Conservation (phyloP, 1,284 basidiomycete genomes). For the Polyporus tsugae region DNA sequence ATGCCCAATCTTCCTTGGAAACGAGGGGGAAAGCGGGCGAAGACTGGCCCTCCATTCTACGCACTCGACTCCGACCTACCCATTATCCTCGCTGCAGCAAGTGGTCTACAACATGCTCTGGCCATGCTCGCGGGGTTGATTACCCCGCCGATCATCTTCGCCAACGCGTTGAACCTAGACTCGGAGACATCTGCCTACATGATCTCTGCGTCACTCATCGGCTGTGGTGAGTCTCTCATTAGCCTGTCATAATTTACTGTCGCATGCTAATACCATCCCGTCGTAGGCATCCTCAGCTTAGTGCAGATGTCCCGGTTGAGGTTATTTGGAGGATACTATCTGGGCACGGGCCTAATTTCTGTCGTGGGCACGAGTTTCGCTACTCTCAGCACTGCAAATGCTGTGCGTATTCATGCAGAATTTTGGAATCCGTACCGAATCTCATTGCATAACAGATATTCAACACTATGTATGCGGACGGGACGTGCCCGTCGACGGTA, state of each 20-base stretch:
- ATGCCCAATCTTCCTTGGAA: conserved; percentile 68
- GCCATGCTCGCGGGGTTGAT: conserved; percentile 82
- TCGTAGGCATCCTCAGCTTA: conserved; percentile 72
- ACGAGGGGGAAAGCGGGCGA: conserved; percentile 38
- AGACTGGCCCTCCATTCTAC: conserved; percentile 72
- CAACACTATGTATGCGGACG: conserved; percentile 78
- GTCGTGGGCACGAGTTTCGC: conserved; percentile 91
- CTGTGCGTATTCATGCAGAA: conserved; percentile 50
- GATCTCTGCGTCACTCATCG: conserved; percentile 84
- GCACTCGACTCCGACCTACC: conserved; percentile 75
- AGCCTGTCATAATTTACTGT: conserved; percentile 1
- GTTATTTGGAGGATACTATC: conserved; percentile 67
- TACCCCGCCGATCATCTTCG: conserved; percentile 80
- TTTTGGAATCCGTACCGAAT: not conserved
- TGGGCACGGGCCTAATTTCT: conserved; percentile 82
- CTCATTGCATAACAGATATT: conserved; percentile 54
- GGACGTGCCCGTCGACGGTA: conserved; percentile 74
- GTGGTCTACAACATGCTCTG: conserved; percentile 80
- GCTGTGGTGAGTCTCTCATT: conserved; percentile 60
- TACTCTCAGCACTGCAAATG: conserved; percentile 78
- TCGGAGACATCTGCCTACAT: conserved; percentile 73
- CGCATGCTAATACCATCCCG: not conserved
- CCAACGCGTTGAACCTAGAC: conserved; percentile 67
- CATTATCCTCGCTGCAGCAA: conserved; percentile 70
- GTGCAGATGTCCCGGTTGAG: conserved; percentile 78